A percentile compares a stretch with the other conserved stretches of the same genome.
phyloP scores from a whole-genome alignment of 2,329 filamentous ascomycete species.

The Fusarium sp. region DNA sequence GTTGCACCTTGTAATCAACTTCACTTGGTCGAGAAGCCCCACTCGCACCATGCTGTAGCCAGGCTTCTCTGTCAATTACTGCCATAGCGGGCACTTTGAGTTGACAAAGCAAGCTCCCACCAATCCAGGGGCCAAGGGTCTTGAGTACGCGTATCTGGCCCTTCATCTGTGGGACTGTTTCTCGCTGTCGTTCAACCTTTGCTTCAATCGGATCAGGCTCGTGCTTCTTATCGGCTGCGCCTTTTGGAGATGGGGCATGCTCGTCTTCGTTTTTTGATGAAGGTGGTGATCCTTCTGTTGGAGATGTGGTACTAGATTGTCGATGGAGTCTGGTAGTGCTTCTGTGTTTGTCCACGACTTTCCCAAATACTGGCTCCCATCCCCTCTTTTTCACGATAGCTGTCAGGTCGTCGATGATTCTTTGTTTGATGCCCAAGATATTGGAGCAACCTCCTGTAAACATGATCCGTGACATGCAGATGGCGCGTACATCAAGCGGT shows the following conservation, averaged over 20 bases:
- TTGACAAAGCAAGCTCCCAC: conserved; percentile 76
- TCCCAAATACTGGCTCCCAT: conserved; percentile 82
- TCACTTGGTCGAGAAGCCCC: conserved; percentile 72
- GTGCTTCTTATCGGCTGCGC: conserved; percentile 43
- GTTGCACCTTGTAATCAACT: conserved; percentile 67
- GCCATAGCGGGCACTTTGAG: conserved; percentile 76
- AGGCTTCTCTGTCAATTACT: conserved; percentile 77
- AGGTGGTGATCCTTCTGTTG: conserved; percentile 39
- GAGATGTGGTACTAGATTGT: conserved; percentile 42
- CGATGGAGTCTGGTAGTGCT: conserved; percentile 58
- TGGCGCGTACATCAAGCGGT: conserved; percentile 82
- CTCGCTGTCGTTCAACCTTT: conserved; percentile 52
- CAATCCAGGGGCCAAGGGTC: conserved; percentile 79
- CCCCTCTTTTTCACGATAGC: conserved; percentile 74
- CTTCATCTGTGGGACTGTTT: conserved; percentile 58
- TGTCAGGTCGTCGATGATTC: conserved; percentile 81
- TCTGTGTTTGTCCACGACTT: conserved; percentile 69
- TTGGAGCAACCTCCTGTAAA: conserved; percentile 85
- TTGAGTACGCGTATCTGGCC: conserved; percentile 75
- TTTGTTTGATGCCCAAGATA: conserved; percentile 81
- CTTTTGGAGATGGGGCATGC: conserved; percentile 31
- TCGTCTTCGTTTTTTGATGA: conserved; percentile 44
- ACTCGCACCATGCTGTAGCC: conserved; percentile 73
- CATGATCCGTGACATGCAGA: conserved; percentile 90
- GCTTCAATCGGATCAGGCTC: conserved; percentile 52